Percentiles rank a stretch among this genome's conserved stretches.
phyloP scores from a whole-genome alignment of 441 rosid genomes.

The Gossypium lobatum region DNA sequence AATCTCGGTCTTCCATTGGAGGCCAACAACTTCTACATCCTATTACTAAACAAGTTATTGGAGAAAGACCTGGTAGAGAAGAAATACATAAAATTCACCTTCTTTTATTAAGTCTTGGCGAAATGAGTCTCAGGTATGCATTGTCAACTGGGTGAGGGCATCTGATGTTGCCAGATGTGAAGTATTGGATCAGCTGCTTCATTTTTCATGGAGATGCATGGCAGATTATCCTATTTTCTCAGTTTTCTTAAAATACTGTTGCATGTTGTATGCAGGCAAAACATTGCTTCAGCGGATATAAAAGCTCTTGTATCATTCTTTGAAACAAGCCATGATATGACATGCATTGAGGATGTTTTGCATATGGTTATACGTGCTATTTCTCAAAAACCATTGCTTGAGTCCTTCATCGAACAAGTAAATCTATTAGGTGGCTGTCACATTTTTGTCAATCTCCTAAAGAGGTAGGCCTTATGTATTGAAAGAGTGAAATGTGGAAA shows the following conservation, averaged over 20 bases:
- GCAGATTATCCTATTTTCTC: slow-evolving; percentile 12
- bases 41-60: slow-evolving; percentile 47
- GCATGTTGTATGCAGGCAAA: slow-evolving; percentile 59
- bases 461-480: slow-evolving; percentile 46
- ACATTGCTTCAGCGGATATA: slow-evolving; percentile 59
- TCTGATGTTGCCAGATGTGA: slow-evolving; percentile 10
- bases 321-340: slow-evolving; percentile 88
- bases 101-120: slow-evolving; percentile 91
- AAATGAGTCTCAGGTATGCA: slow-evolving; percentile 91
- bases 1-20: slow-evolving; percentile 63
- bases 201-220: slow-evolving; percentile 4
- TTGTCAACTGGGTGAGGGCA: neutral
- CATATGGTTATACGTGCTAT: slow-evolving; percentile 94
- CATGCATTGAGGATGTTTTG: slow-evolving; percentile 90
- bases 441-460: slow-evolving; percentile 88
- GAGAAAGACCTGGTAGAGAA: slow-evolving; percentile 80
- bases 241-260: slow-evolving; percentile 10
- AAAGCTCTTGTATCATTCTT: slow-evolving; percentile 78
- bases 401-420: slow-evolving; percentile 86
- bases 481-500: slow-evolving; percentile 8
- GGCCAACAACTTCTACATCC: slow-evolving; percentile 84
- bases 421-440: slow-evolving; percentile 80
- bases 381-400: slow-evolving; percentile 69
- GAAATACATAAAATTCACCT: slow-evolving; percentile 96
- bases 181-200: slow-evolving; percentile 3